Evolutionary conservation across 2,329 filamentous ascomycete genomes (phyloP).

Genomic region (Pseudodiploospora longispora): DNA sequence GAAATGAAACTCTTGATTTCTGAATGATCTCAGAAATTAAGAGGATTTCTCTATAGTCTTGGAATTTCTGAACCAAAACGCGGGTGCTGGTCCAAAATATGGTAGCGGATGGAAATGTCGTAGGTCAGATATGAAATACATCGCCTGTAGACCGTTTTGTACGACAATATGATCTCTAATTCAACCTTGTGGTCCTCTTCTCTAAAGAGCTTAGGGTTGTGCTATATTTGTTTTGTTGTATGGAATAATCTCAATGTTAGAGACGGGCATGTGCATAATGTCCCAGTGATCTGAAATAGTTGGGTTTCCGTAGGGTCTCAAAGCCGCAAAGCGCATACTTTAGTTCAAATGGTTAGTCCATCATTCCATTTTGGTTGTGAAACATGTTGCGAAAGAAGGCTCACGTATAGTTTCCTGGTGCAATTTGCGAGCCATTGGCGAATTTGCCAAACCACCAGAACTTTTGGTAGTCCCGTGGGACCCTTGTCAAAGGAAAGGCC

Average conservation of each 20-base stretch:
- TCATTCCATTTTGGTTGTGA: not conserved
- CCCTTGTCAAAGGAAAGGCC: slow-evolving; percentile 27
- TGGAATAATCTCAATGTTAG: slow-evolving; percentile 27
- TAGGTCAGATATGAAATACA: too few relatives aligned
- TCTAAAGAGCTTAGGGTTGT: not conserved
- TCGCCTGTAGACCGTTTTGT: too few relatives aligned
- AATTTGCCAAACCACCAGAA: slow-evolving; percentile 37
- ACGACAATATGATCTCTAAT: too few relatives aligned
- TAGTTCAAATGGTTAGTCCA: not conserved
- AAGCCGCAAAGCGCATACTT: slow-evolving; percentile 33
- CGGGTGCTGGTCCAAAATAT: too few relatives aligned
- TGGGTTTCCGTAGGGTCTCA: slow-evolving; percentile 34
- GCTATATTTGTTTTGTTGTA: slow-evolving; percentile 21
- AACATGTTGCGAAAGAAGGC: slow-evolving; percentile 2
- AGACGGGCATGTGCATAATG: slow-evolving; percentile 23
- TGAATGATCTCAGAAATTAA: too few relatives aligned
- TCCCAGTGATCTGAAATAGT: slow-evolving; percentile 34
- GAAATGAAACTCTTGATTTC: too few relatives aligned
- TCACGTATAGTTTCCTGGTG: slow-evolving; percentile 33
- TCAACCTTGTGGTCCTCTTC: too few relatives aligned
- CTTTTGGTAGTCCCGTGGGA: slow-evolving; percentile 23
- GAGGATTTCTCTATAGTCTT: too few relatives aligned
- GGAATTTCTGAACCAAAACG: too few relatives aligned
- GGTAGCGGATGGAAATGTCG: too few relatives aligned
- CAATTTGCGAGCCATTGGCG: slow-evolving; percentile 32